Conservation (phyloP, 2,329 filamentous ascomycete genomes). For the Tolypocladium paradoxum region DNA sequence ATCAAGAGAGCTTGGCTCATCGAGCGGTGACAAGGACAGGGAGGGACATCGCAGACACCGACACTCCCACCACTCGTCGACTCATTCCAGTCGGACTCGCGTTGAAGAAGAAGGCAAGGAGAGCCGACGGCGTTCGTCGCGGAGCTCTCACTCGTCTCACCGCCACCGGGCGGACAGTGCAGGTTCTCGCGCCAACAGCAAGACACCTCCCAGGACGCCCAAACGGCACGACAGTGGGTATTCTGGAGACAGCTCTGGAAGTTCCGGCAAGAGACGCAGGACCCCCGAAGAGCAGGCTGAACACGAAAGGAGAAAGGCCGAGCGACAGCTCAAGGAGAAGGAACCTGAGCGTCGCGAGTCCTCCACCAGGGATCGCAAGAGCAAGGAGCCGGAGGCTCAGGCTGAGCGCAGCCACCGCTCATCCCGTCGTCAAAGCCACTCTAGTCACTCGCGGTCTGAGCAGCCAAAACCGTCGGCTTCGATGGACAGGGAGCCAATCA, state of each 20-base stretch:
- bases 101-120: conserved; percentile 21
- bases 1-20: conserved; percentile 24
- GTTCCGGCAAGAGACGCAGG: conserved; percentile 23
- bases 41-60: conserved; percentile 31
- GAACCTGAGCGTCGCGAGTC: conserved; percentile 15
- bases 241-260: conserved; percentile 28
- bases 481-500: conserved; percentile 10
- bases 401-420: conserved; percentile 19
- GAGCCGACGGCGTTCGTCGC: conserved; percentile 15
- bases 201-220: conserved; percentile 26
- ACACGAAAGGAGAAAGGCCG: conserved; percentile 37
- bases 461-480: conserved; percentile 17
- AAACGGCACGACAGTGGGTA: conserved; percentile 35
- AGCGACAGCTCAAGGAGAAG: conserved; percentile 24
- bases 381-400: conserved; percentile 24
- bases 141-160: conserved; percentile 16
- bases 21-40: conserved; percentile 25
- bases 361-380: conserved; percentile 11
- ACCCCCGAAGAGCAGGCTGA: conserved; percentile 39
- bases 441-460: conserved; percentile 21
- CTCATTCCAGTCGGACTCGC: conserved; percentile 17
- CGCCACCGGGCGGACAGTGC: conserved; percentile 28
- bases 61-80: conserved; percentile 25
- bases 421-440: conserved; percentile 31
- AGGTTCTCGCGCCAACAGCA: conserved; percentile 19